Percentiles rank a stretch among this genome's conserved stretches.
These are phyloP conservation scores for Calocybe gangraenosa DNA, from an alignment of 768 basidiomycete species.

Conservation along the genomic window DNA sequence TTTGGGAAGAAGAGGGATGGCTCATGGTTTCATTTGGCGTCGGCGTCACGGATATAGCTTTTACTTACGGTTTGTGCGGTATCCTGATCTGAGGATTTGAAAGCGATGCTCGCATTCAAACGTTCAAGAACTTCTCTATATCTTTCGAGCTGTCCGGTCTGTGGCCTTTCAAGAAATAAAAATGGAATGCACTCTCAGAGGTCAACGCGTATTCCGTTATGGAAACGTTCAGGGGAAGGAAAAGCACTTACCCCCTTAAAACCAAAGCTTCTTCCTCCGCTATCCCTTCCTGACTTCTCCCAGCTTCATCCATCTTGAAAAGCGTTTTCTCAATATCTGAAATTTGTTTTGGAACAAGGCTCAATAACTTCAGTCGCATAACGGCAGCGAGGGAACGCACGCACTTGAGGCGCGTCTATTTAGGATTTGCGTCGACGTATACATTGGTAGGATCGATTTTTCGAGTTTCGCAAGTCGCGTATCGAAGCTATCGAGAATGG, in stretches of 20 bases:
- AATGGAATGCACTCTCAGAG: too few species aligned
- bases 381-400: constrained; percentile 24
- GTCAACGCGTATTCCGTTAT: too few species aligned
- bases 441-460: constrained; percentile 81
- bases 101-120: constrained; percentile 75
- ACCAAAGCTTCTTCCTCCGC: constrained; percentile 78
- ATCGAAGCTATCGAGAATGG: constrained; percentile 82
- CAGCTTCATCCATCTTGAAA: constrained; percentile 73
- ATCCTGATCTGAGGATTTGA: constrained; percentile 58
- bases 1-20: constrained; percentile 10
- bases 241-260: constrained; percentile 72
- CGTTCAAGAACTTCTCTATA: constrained; percentile 76
- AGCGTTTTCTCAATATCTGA: constrained; percentile 80
- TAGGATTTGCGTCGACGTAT: constrained; percentile 70
- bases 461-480: constrained; percentile 77
- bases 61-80: constrained; percentile 53
- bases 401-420: constrained; percentile 69
- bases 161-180: too few species aligned
- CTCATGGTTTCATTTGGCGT: too few species aligned
- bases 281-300: constrained; percentile 70
- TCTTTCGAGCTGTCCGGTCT: constrained; percentile 54
- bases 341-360: neutral
- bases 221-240: too few species aligned
- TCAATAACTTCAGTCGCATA: neutral
- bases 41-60: too few species aligned